Conservation (phyloP, 192 early-diverging fungal species). For the Obelidium mucronatum region DNA sequence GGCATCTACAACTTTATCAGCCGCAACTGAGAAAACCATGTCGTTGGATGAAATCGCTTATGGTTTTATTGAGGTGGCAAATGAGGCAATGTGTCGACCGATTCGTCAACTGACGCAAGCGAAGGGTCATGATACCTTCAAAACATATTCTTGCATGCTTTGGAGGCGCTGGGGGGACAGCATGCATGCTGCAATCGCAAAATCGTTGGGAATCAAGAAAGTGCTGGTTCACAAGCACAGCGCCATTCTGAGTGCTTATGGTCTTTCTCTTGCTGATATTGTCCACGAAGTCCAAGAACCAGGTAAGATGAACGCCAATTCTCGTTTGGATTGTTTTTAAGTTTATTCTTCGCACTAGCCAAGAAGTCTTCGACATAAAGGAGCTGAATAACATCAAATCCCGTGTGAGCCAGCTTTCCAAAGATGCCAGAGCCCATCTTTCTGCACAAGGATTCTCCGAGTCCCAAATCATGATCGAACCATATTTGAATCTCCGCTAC, state of each 20-base stretch:
- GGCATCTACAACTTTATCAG: conserved; percentile 1
- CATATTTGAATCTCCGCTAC: conserved; percentile 90
- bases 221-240: conserved; percentile 90
- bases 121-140: conserved; percentile 84
- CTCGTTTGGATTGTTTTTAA: conserved; percentile 20
- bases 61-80: conserved; percentile 95
- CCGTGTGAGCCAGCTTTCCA: conserved; percentile 60
- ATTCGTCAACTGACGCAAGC: conserved; percentile 93
- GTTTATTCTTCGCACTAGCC: conserved; percentile 19
- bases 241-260: conserved; percentile 94
- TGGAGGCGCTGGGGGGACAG: conserved; percentile 75
- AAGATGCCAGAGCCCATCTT: conserved; percentile 60
- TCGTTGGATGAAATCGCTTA: conserved; percentile 86
- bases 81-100: conserved; percentile 95
- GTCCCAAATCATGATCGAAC: conserved; percentile 61
- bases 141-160: conserved; percentile 34
- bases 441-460: conserved; percentile 73
- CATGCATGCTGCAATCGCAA: conserved; percentile 96
- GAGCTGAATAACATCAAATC: conserved; percentile 53
- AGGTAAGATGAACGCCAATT: conserved; percentile 39
- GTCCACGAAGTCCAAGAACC: conserved; percentile 93
- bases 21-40: conserved; percentile 48
- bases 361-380: conserved; percentile 46
- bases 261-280: conserved; percentile 86
- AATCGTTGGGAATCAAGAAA: conserved; percentile 79